phyloP scores from a whole-genome alignment of 805 yeast species.

The Saturnispora sanitii region DNA sequence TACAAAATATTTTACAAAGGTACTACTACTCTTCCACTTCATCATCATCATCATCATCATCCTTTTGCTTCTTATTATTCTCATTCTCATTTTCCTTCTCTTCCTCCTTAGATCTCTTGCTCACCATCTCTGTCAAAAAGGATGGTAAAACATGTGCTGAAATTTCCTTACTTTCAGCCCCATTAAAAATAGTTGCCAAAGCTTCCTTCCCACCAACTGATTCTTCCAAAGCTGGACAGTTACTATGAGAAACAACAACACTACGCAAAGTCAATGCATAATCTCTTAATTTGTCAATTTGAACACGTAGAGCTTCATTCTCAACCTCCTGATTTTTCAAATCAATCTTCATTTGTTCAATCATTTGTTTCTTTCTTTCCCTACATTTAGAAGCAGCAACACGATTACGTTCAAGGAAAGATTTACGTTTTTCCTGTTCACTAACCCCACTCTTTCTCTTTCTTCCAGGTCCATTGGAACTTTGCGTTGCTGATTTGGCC shows the following conservation, averaged over 20 bases:
- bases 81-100: not conserved
- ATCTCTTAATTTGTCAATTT: conserved; percentile 48
- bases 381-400: conserved; percentile 97
- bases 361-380: conserved; percentile 84
- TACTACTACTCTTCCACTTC: not conserved
- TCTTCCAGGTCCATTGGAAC: too few species aligned
- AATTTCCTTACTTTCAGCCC: conserved; percentile 11
- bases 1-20: not conserved
- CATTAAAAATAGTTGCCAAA: conserved; percentile 32
- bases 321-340: conserved; percentile 59
- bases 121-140: conserved; percentile 9
- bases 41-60: not conserved
- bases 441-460: conserved; percentile 3
- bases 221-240: conserved; percentile 33
- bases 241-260: conserved; percentile 40
- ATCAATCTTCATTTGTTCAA: conserved; percentile 74
- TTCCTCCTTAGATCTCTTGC: not conserved
- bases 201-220: conserved; percentile 39
- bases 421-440: conserved; percentile 68
- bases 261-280: conserved; percentile 43
- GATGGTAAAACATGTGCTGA: conserved; percentile 8
- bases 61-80: too few species aligned
- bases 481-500: not conserved
- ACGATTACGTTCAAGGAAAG: conserved; percentile 82
- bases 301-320: conserved; percentile 53